These are phyloP conservation scores for Colletotrichum gigasporum DNA, from an alignment of 2,329 filamentous ascomycete genomes.

Conservation along the genomic window DNA sequence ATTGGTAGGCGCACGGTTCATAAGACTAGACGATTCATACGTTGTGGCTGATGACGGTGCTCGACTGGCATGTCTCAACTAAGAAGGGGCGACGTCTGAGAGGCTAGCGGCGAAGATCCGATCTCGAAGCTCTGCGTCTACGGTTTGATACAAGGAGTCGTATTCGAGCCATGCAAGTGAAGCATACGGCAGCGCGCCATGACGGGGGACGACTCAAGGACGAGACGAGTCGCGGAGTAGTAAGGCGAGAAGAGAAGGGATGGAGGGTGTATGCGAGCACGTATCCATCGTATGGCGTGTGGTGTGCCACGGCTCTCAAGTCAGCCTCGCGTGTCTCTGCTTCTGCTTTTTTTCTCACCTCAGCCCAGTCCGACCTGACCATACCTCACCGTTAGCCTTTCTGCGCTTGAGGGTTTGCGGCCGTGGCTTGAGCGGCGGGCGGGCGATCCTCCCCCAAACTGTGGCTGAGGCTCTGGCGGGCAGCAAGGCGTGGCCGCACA, in stretches of 20 bases:
- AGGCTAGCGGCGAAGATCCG: conserved; percentile 18
- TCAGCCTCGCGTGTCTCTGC: conserved; percentile 14
- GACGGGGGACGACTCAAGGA: no score
- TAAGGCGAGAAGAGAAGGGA: background rate
- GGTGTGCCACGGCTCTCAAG: background rate
- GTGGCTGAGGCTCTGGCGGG: conserved; percentile 24
- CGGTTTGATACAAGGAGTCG: background rate
- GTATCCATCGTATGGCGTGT: background rate
- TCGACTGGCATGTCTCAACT: conserved; percentile 28
- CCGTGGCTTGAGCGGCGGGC: conserved; percentile 22
- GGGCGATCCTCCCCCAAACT: conserved; percentile 16
- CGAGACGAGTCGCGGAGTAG: background rate
- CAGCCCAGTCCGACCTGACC: conserved; percentile 12
- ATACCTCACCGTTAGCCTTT: background rate
- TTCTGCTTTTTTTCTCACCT: conserved; percentile 12
- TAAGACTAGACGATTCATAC: conserved; percentile 11
- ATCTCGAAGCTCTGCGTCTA: background rate
- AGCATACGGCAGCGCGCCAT: background rate
- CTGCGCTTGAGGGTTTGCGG: background rate
- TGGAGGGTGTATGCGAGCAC: background rate
- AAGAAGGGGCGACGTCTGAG: conserved; percentile 13
- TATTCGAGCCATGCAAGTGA: background rate
- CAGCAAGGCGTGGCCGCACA: conserved; percentile 11
- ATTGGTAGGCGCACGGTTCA: conserved; percentile 22
- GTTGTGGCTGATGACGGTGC: conserved; percentile 11